These are phyloP conservation scores for Chrysoporthe puriensis DNA, from an alignment of 2,329 filamentous ascomycete genomes.

Conservation along the genomic window DNA sequence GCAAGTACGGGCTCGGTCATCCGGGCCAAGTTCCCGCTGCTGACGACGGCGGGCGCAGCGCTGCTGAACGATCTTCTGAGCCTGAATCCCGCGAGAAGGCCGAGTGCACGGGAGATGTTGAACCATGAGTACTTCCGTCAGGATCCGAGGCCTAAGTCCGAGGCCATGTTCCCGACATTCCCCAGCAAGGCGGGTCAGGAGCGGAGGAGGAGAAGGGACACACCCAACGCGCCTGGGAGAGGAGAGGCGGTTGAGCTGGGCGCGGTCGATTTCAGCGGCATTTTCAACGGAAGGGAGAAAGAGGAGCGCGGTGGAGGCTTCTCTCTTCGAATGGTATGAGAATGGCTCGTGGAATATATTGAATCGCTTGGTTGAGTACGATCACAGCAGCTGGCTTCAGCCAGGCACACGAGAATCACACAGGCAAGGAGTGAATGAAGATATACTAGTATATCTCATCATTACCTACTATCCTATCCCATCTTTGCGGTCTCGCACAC, in stretches of 20 bases:
- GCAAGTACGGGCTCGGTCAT: conserved; percentile 56
- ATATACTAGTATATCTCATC: conserved; percentile 15
- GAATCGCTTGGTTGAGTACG: neutral
- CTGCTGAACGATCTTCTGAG: conserved; percentile 73
- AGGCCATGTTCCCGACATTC: conserved; percentile 95
- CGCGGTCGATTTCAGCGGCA: conserved; percentile 68
- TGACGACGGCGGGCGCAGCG: conserved; percentile 74
- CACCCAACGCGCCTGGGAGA: conserved; percentile 81
- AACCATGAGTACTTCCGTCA: conserved; percentile 84
- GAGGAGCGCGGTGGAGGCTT: conserved; percentile 70
- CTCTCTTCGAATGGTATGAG: conserved; percentile 63
- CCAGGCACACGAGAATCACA: neutral
- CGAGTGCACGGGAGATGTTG: conserved; percentile 74
- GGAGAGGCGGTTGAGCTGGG: conserved; percentile 67
- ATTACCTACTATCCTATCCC: conserved; percentile 23
- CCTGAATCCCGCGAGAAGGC: conserved; percentile 73
- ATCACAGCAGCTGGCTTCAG: neutral
- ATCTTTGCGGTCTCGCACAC: conserved; percentile 5
- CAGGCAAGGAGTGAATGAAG: neutral
- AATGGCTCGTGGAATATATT: neutral
- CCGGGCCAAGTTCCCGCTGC: conserved; percentile 76
- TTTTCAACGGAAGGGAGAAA: conserved; percentile 68
- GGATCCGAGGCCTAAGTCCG: conserved; percentile 86
- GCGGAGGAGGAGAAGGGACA: conserved; percentile 70
- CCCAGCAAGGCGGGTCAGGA: conserved; percentile 94